phyloP scores from a whole-genome alignment of 305 asterid genomes.

The Fraxinus nigra region DNA sequence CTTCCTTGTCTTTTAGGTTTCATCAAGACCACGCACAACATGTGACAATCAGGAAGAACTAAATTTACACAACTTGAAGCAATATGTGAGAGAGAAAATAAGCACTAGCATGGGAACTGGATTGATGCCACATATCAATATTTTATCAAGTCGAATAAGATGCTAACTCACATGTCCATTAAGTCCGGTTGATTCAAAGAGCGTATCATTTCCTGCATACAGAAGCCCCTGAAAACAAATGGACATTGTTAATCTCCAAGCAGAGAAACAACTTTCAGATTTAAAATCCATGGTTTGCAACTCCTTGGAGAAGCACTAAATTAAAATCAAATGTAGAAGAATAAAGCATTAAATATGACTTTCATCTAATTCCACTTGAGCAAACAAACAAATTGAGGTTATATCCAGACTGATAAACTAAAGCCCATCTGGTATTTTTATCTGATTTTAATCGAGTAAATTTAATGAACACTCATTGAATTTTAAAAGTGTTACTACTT shows the following conservation, averaged over 20 bases:
- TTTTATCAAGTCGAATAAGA: neutral
- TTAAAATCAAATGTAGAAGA: neutral
- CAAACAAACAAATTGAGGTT: neutral
- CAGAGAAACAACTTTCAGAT: slow-evolving; percentile 10
- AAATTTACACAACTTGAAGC: neutral
- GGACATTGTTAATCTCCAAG: slow-evolving; percentile 10
- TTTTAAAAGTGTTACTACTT: too few relatives aligned
- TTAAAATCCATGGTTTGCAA: neutral
- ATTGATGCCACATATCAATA: neutral
- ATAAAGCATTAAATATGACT: slow-evolving; percentile 13
- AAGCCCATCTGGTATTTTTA: neutral
- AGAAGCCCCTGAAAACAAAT: slow-evolving; percentile 53
- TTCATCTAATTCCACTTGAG: neutral
- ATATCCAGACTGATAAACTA: neutral
- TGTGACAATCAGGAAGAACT: neutral
- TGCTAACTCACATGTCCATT: slow-evolving; percentile 54
- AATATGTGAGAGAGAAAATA: neutral
- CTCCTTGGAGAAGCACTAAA: neutral
- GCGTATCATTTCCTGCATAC: slow-evolving; percentile 60
- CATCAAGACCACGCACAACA: neutral
- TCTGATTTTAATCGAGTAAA: neutral
- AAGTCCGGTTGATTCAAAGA: slow-evolving; percentile 70
- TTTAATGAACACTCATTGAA: too few relatives aligned
- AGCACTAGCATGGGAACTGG: neutral
- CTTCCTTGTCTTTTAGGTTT: neutral